phyloP scores from a whole-genome alignment of 441 rosid genomes.

The Populus trichocarpa region DNA sequence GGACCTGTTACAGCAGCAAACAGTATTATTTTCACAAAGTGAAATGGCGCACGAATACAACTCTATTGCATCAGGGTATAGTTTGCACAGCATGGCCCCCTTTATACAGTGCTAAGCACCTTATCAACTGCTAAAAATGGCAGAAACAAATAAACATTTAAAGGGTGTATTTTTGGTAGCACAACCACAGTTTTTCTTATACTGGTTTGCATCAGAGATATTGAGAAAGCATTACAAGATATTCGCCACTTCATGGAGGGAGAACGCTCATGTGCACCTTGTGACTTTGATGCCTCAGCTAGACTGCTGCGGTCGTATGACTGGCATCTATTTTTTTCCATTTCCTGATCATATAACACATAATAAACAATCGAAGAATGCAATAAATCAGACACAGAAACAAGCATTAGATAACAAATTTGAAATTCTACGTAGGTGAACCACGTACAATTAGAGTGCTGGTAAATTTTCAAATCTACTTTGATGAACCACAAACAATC shows the following conservation, averaged over 20 bases:
- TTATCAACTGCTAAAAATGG: no score
- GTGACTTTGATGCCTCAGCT: constrained; percentile 69
- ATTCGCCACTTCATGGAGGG: background rate
- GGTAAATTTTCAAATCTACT: no score
- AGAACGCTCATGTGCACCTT: constrained; percentile 42
- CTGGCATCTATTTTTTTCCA: constrained; percentile 65
- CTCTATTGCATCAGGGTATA: constrained; percentile 59
- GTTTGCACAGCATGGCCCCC: constrained; percentile 50
- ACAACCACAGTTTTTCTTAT: no score
- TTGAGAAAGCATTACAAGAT: no score
- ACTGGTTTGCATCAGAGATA: no score
- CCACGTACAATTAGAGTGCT: no score
- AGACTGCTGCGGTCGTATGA: constrained; percentile 41
- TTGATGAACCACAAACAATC: constrained; percentile 6
- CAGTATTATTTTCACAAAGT: constrained; percentile 60
- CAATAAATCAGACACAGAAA: background rate
- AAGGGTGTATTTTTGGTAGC: no score
- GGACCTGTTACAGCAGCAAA: constrained; percentile 87
- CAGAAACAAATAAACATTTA: no score
- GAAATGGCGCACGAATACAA: constrained; percentile 75
- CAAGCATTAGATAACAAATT: background rate
- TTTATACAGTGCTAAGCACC: no score
- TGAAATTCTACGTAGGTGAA: no score
- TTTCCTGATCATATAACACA: constrained; percentile 54
- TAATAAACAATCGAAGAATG: constrained; percentile 13